Evolutionary conservation across 2,329 filamentous ascomycete genomes (phyloP), one percentile per base, ranked within the genome.

Genomic region (Lachnellula willkommii): DNA sequence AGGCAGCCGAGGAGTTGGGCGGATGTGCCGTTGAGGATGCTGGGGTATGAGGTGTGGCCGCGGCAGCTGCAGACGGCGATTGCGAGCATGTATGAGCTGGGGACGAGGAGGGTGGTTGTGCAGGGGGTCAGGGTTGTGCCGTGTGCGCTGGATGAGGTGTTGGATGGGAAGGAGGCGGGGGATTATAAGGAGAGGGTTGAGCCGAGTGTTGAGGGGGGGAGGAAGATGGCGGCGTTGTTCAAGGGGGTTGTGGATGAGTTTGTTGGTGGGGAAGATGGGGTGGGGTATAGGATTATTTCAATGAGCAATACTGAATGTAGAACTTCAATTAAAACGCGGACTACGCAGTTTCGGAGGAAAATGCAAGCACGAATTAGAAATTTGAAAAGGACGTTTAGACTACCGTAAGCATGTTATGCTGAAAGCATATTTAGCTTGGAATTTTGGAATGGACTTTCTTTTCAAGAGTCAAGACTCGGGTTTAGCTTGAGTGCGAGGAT

Each of bases 121-220:
- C 22, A 40, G 17, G 58, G 58, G 17, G 45, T 53, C 14, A 40
- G 45, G 9, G 56, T 60, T 40, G 36, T 60, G n/a, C 53, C 58
- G 15, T 58, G 56, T 52, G 43, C 58, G 14, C 56, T 60, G 43
- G 58, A 49, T 39, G 56, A 60, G 50, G 50, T 45, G 37, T 17
- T 60, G 50, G 53, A 60, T 58, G 58, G 58, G 17, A 56, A 56
- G 36, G 45, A 47, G 22, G 40, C 35, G 35, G 58, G 43, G 12
- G 58, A 60, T 26, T 60, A 58, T 50, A 32, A 46, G 4, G 58
- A 50, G 15, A 58, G 58, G 54, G 58, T 60, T n/a, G 58, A 60
- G 46, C 58, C 58, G 28, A 60, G 58, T 47, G 36, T 37, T 24
- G 53, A 60, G 46, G 58, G 58, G 26, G 58, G 58, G n/a, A 40